Evolutionary conservation across 2,329 filamentous ascomycete genomes (phyloP).

Genomic region (Claviceps cyperi): DNA sequence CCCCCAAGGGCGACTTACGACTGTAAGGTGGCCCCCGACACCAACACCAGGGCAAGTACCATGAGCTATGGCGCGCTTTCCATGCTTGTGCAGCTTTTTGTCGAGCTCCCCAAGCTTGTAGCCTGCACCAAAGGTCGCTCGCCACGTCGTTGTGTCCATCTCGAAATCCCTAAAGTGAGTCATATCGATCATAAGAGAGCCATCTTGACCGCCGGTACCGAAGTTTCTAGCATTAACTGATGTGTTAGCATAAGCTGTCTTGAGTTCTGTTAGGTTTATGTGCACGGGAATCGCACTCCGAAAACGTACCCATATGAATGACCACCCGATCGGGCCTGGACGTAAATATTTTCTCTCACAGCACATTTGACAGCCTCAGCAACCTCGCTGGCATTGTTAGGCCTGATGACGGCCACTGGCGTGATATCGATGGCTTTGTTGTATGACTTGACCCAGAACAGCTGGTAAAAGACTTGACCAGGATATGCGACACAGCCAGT

Average conservation of each 20-base stretch:
- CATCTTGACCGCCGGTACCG: conserved; percentile 34
- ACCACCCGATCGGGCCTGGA: conserved; percentile 49
- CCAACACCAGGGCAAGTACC: conserved; percentile 46
- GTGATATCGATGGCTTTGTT: conserved; percentile 35
- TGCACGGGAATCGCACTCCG: neutral
- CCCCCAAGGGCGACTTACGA: conserved; percentile 23
- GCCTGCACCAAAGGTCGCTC: conserved; percentile 41
- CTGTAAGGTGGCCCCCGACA: conserved; percentile 41
- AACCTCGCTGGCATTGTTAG: conserved; percentile 37
- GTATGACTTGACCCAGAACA: conserved; percentile 36
- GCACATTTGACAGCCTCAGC: conserved; percentile 45
- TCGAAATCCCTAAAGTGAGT: conserved; percentile 35
- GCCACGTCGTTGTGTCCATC: conserved; percentile 37
- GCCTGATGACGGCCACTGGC: conserved; percentile 42
- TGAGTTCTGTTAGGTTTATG: neutral
- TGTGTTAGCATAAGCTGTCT: neutral
- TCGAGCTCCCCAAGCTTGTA: conserved; percentile 37
- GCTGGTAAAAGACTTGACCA: conserved; percentile 27
- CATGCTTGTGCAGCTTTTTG: conserved; percentile 32
- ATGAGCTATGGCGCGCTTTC: conserved; percentile 42
- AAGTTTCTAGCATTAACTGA: conserved; percentile 18
- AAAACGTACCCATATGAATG: conserved; percentile 45
- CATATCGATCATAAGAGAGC: conserved; percentile 39
- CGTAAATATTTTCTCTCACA: conserved; percentile 30
- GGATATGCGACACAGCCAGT: conserved; percentile 33